Percentiles rank a stretch among this genome's conserved stretches.
These are phyloP conservation scores for Tetrahymena thermophila DNA, from an alignment of 73 alveolate genomes.

Conservation along the genomic window DNA sequence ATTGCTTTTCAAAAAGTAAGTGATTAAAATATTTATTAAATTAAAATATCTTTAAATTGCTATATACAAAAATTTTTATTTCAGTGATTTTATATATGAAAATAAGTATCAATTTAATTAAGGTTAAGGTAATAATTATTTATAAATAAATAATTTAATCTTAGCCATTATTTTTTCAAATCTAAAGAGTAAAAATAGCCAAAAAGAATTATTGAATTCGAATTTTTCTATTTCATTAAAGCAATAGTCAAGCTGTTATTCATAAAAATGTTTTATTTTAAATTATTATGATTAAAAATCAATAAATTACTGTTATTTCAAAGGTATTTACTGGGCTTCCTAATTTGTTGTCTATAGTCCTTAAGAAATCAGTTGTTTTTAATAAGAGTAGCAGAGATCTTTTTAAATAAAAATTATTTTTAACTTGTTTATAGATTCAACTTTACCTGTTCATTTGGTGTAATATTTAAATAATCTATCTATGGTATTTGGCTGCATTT, in stretches of 20 bases:
- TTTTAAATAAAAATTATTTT: background rate
- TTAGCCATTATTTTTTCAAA: background rate
- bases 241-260: background rate
- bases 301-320: conserved; percentile 17
- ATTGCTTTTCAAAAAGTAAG: too few species aligned
- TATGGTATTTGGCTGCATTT: conserved; percentile 61
- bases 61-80: background rate
- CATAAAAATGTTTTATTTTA: background rate
- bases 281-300: background rate
- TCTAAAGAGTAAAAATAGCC: background rate
- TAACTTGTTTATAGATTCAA: background rate
- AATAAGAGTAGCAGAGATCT: conserved; percentile 37
- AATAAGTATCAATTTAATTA: background rate
- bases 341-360: conserved; percentile 55
- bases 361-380: conserved; percentile 58
- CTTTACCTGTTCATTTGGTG: conserved; percentile 42
- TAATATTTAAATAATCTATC: conserved; percentile 49
- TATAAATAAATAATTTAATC: background rate
- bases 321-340: conserved; percentile 67
- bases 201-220: background rate
- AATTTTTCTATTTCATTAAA: background rate
- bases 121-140: background rate
- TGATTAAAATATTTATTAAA: too few species aligned
- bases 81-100: too few species aligned
- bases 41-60: background rate